Conservation (phyloP, 2,329 filamentous ascomycete genomes). For the Cercospora brassicicola region DNA sequence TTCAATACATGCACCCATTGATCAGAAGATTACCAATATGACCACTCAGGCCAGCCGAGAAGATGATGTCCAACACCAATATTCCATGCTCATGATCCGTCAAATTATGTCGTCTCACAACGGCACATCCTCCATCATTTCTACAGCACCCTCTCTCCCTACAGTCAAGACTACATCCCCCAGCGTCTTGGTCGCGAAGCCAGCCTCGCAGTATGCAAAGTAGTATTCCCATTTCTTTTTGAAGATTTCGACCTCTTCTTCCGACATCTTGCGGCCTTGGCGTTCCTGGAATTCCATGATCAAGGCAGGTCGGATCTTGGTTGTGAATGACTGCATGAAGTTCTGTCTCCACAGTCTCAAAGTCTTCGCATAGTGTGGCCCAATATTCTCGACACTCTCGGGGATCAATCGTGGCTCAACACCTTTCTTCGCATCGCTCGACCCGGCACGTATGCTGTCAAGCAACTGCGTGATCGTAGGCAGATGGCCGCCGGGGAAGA, state of each 20-base stretch:
- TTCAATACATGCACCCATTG: not conserved
- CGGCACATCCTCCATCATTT: conserved; percentile 70
- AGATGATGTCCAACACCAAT: not conserved
- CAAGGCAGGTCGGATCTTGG: conserved; percentile 61
- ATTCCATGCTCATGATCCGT: not conserved
- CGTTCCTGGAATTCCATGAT: conserved; percentile 52
- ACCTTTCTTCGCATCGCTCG: conserved; percentile 49
- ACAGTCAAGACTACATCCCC: conserved; percentile 73
- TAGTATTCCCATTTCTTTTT: conserved; percentile 76
- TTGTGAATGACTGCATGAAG: conserved; percentile 64
- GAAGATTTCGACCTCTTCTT: conserved; percentile 66
- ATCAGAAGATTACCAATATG: conserved; percentile 1
- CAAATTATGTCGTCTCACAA: conserved; percentile 43
- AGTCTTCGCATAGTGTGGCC: conserved; percentile 70
- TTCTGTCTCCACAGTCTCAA: conserved; percentile 67
- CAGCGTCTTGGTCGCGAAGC: conserved; percentile 69
- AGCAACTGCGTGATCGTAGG: conserved; percentile 66
- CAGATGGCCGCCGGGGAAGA: conserved; percentile 75
- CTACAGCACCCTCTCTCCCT: conserved; percentile 62
- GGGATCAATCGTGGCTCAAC: conserved; percentile 55
- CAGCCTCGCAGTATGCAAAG: conserved; percentile 73
- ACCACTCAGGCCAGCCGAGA: not conserved
- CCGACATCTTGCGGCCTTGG: conserved; percentile 50
- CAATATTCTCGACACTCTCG: conserved; percentile 69
- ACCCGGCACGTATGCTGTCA: conserved; percentile 62